Conservation (phyloP, 306 rosid species). For the Hippophae gyantsensis region DNA sequence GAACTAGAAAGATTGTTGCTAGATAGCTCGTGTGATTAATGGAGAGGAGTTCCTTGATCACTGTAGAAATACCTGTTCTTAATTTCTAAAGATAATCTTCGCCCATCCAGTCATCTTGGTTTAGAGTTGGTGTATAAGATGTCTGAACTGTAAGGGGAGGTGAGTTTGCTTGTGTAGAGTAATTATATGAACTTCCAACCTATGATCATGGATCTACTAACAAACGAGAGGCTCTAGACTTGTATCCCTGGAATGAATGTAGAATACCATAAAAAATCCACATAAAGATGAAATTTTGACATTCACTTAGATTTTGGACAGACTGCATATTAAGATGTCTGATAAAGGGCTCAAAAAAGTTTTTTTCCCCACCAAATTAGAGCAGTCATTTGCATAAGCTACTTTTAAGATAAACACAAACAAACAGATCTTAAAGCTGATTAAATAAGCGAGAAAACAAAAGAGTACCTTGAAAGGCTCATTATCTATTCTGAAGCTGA, state of each 20-base stretch:
- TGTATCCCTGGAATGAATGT: slow-evolving; percentile 41
- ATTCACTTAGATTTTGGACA: not conserved
- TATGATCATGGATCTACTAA: slow-evolving; percentile 24
- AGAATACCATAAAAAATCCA: not conserved
- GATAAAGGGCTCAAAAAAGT: no score
- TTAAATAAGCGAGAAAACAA: no score
- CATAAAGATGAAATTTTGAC: not conserved
- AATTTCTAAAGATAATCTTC: slow-evolving; percentile 18
- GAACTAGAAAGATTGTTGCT: slow-evolving; percentile 20
- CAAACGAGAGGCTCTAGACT: slow-evolving; percentile 14
- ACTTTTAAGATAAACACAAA: no score
- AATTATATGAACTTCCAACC: slow-evolving; percentile 35
- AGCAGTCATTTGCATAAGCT: not conserved
- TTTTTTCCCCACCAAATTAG: not conserved
- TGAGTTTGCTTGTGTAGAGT: slow-evolving; percentile 26
- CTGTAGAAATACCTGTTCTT: slow-evolving; percentile 37
- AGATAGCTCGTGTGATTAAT: slow-evolving; percentile 20
- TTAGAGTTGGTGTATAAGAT: slow-evolving; percentile 28
- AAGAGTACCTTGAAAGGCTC: no score
- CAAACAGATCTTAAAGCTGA: no score
- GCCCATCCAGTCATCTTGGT: slow-evolving; percentile 30
- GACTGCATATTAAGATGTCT: not conserved
- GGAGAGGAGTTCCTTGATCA: slow-evolving; percentile 25
- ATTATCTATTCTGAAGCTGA: no score
- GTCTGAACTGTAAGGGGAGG: slow-evolving; percentile 30